Evolutionary conservation across 2,329 filamentous ascomycete species (phyloP).

Genomic region (Sclerotiophoma versabilis): DNA sequence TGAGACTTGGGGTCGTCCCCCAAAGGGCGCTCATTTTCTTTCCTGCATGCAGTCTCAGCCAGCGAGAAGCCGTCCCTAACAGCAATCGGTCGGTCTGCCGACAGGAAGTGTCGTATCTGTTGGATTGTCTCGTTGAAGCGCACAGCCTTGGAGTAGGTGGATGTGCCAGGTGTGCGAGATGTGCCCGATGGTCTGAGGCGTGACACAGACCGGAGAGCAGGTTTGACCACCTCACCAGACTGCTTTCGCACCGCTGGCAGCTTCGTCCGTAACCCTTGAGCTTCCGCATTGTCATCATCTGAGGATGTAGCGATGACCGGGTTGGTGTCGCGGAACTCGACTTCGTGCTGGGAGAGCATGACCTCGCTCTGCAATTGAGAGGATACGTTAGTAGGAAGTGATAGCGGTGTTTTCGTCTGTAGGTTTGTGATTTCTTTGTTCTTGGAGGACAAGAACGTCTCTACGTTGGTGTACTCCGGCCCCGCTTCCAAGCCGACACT

Average conservation of each 20-base stretch:
- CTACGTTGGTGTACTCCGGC: slow-evolving; percentile 77
- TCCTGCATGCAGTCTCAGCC: slow-evolving; percentile 82
- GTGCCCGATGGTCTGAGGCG: slow-evolving; percentile 86
- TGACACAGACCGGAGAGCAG: slow-evolving; percentile 83
- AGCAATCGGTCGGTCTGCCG: slow-evolving; percentile 89
- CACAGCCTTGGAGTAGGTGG: slow-evolving; percentile 95
- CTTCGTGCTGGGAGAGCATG: slow-evolving; percentile 55
- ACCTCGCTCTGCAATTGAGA: slow-evolving; percentile 67
- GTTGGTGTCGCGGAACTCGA: slow-evolving; percentile 54
- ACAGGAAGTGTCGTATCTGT: slow-evolving; percentile 93
- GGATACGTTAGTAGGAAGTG: slow-evolving; percentile 62
- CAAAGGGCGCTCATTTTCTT: slow-evolving; percentile 90
- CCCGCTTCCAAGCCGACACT: slow-evolving; percentile 72
- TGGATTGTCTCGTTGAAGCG: slow-evolving; percentile 97
- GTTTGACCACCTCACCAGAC: slow-evolving; percentile 94
- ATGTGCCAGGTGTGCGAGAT: slow-evolving; percentile 98
- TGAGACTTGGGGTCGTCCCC: slow-evolving; percentile 56
- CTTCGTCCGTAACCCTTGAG: slow-evolving; percentile 67
- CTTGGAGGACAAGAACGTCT: slow-evolving; percentile 65
- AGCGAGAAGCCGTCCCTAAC: slow-evolving; percentile 95
- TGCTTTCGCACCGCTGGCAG: slow-evolving; percentile 98
- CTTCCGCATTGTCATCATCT: slow-evolving; percentile 63
- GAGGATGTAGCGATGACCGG: slow-evolving; percentile 52
- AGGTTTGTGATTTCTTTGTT: slow-evolving; percentile 36
- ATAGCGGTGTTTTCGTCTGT: slow-evolving; percentile 35